These are phyloP conservation scores for Cyclanthera cordifolia DNA, from an alignment of 306 rosid genomes.

Conservation along the genomic window DNA sequence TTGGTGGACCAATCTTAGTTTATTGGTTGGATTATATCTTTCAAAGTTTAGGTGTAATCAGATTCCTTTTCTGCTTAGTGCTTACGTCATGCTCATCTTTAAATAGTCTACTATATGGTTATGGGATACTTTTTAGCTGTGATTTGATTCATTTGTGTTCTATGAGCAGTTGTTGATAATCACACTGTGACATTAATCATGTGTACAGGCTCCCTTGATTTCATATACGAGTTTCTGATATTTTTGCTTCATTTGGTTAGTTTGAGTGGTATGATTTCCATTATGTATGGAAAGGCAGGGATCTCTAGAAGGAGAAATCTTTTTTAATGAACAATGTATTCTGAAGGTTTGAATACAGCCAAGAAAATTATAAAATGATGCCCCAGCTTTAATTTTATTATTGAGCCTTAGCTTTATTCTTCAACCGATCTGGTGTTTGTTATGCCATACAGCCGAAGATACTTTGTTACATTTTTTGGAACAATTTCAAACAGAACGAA, in stretches of 20 bases:
- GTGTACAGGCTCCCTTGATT: background rate
- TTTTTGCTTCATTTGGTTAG: conserved; percentile 2
- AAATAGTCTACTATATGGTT: background rate
- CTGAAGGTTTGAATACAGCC: background rate
- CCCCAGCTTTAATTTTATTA: background rate
- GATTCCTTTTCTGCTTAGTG: background rate
- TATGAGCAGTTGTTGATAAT: background rate
- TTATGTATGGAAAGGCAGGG: background rate
- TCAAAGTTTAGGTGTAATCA: background rate
- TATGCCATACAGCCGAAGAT: background rate
- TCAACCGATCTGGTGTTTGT: background rate
- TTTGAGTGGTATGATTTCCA: background rate
- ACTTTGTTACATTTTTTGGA: background rate
- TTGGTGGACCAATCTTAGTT: background rate
- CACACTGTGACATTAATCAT: background rate
- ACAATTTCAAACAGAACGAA: background rate
- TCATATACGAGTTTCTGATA: background rate
- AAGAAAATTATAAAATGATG: background rate
- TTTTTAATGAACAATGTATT: background rate
- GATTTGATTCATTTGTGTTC: background rate
- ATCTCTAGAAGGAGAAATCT: background rate
- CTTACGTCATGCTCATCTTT: background rate
- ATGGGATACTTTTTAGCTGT: background rate
- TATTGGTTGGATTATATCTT: background rate
- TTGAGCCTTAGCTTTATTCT: background rate